Percentiles rank a stretch among this genome's conserved stretches.
phyloP scores from a whole-genome alignment of 2,329 filamentous ascomycete species.

The Stachybotrys elegans region DNA sequence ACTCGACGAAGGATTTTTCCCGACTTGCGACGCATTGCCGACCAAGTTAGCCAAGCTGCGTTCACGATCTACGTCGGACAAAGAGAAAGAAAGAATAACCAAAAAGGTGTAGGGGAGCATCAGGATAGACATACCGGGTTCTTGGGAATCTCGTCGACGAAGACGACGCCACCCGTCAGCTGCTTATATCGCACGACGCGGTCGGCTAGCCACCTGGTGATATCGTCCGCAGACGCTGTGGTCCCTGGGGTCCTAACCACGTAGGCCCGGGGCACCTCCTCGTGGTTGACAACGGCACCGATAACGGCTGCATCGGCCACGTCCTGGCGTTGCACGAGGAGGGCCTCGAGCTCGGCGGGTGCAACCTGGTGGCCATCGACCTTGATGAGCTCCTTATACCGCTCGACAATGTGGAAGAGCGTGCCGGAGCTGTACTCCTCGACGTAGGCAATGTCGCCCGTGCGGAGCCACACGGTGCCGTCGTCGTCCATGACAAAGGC shows the following conservation, averaged over 20 bases:
- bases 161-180: conserved; percentile 64
- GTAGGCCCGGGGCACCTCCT: conserved; percentile 60
- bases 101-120: not conserved
- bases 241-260: conserved; percentile 34
- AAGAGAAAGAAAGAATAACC: no score
- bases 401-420: conserved; percentile 64
- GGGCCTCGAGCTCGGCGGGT: conserved; percentile 43
- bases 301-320: conserved; percentile 62
- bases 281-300: conserved; percentile 48
- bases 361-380: conserved; percentile 56
- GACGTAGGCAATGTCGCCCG: conserved; percentile 68
- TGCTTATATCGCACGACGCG: conserved; percentile 62
- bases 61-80: no score
- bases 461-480: conserved; percentile 63
- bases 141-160: conserved; percentile 59
- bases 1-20: conserved; percentile 62
- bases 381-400: conserved; percentile 63
- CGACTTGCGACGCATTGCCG: no score
- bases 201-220: conserved; percentile 58
- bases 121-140: conserved; percentile 52
- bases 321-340: conserved; percentile 30
- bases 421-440: conserved; percentile 48
- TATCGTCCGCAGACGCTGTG: conserved; percentile 33
- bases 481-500: conserved; percentile 43
- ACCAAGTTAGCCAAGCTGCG: no score